A percentile compares a stretch with the other conserved stretches of the same genome.
phyloP scores from a whole-genome alignment of 1,284 basidiomycete genomes.

The Cutaneotrichosporon cyanovorans region DNA sequence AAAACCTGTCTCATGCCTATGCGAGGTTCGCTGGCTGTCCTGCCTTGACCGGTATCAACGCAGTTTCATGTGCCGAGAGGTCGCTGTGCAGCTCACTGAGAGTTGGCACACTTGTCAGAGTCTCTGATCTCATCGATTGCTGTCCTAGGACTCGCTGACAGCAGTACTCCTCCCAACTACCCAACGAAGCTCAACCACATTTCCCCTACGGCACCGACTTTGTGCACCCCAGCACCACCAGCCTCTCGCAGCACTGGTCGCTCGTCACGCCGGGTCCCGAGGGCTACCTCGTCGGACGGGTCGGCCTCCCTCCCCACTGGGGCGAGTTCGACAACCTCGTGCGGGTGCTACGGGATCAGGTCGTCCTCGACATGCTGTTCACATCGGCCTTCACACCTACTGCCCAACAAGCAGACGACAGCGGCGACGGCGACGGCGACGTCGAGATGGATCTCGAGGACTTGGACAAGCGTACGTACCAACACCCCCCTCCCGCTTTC shows the following conservation, averaged over 20 bases:
- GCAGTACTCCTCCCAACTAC: too few relatives aligned
- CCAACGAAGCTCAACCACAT: background rate
- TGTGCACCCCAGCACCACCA: slow-evolving; percentile 10
- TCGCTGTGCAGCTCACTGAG: too few relatives aligned
- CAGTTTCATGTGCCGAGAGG: too few relatives aligned
- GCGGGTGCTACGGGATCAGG: slow-evolving; percentile 23
- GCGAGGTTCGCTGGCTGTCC: too few relatives aligned
- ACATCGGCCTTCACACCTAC: slow-evolving; percentile 5
- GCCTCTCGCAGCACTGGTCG: slow-evolving; percentile 31
- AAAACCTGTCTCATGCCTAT: too few relatives aligned
- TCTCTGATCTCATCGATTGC: too few relatives aligned
- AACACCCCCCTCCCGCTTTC: background rate
- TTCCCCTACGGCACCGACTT: slow-evolving; percentile 32
- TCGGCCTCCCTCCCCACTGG: slow-evolving; percentile 18
- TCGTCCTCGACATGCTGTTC: slow-evolving; percentile 29
- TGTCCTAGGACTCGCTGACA: too few relatives aligned
- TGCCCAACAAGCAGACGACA: slow-evolving; percentile 1
- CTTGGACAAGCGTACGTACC: slow-evolving; percentile 6
- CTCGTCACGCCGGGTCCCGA: slow-evolving; percentile 31
- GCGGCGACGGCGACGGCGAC: slow-evolving; percentile 8
- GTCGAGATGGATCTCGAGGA: slow-evolving; percentile 8
- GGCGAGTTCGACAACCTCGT: slow-evolving; percentile 13
- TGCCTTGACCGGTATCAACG: too few relatives aligned
- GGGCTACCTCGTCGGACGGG: slow-evolving; percentile 31
- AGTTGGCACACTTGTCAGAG: too few relatives aligned